Evolutionary conservation across 2,329 filamentous ascomycete genomes (phyloP), one percentile per base, ranked within the genome.

Genomic region (Colletotrichum scovillei): DNA sequence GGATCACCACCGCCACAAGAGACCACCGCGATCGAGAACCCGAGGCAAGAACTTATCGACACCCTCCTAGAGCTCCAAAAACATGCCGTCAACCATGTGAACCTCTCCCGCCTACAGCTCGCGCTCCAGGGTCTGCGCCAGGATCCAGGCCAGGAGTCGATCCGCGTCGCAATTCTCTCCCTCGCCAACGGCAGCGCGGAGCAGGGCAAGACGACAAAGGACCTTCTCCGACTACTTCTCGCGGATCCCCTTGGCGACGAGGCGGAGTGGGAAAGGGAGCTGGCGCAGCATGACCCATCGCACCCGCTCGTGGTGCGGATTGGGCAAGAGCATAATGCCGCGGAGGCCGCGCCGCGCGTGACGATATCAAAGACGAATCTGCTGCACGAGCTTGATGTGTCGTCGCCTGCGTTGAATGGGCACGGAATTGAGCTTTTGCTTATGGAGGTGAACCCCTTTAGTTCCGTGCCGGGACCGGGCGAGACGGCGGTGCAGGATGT

Each of bases 31-130:
- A 19, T 26, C 4, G 38, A 75, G 9, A 78, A 85, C 69, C 79
- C 85, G 16, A 85, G 88, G 53, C 78, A 83, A 68, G 88, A 92
- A 76, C 88, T 94, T 5, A 86, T 92, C 74, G 82, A 86, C 56
- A 85, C 89, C 2, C 84, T 95, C 0, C 80, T 86, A 1, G 87
- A 89, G 26, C 85, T 96, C 3, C 88, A 93, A 77, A 88, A 88
- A 64, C 84, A 89, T 62, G 90, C 91, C 2, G 87, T 89, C 28
- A 88, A 86, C 71, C 88, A 91, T 76, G 87, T 93, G 66, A 93
- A 93, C 78, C 86, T 92, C n/a, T 90, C 92, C 35, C 87, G 92
- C 68, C 80, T 95, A 58, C 92, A 94, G 81, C 88, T 96, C 76
- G 93, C 93, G 14, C 83, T 94, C 26, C 88, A 90, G 75, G 91